These are phyloP conservation scores for Penicillium expansum DNA, from an alignment of 2,329 filamentous ascomycete genomes.

Conservation along the genomic window DNA sequence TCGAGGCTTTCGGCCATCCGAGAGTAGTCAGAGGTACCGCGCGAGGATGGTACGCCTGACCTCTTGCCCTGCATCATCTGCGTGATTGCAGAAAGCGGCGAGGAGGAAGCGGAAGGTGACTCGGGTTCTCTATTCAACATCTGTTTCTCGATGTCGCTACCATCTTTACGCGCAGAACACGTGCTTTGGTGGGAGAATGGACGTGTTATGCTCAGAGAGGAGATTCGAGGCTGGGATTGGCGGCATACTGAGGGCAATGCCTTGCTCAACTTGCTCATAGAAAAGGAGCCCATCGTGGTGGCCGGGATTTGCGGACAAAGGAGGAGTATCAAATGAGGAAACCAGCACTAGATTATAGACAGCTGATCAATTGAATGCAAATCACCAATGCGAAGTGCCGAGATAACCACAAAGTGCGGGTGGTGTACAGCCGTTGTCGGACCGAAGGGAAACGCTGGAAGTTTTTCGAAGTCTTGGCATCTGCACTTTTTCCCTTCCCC, in stretches of 20 bases:
- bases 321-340: not conserved
- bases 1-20: conserved; percentile 35
- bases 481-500: conserved; percentile 37
- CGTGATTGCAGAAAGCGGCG: conserved; percentile 31
- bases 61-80: conserved; percentile 32
- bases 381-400: not conserved
- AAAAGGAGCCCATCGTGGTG: conserved; percentile 33
- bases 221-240: conserved; percentile 24
- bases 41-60: conserved; percentile 13
- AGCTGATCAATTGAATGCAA: conserved; percentile 3
- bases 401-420: conserved; percentile 2
- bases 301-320: not conserved
- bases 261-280: conserved; percentile 32
- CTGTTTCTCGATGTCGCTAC: conserved; percentile 29
- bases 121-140: conserved; percentile 26
- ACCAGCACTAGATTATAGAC: not conserved
- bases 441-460: conserved; percentile 33
- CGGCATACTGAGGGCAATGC: conserved; percentile 33
- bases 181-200: conserved; percentile 30
- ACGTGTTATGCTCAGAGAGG: conserved; percentile 25
- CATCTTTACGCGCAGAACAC: conserved; percentile 14
- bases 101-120: conserved; percentile 18
- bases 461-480: conserved; percentile 41
- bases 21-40: conserved; percentile 31
- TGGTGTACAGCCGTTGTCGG: conserved; percentile 21